These are phyloP conservation scores for Paramecium sexaurelia DNA, from an alignment of 73 alveolate species.

Conservation along the genomic window DNA sequence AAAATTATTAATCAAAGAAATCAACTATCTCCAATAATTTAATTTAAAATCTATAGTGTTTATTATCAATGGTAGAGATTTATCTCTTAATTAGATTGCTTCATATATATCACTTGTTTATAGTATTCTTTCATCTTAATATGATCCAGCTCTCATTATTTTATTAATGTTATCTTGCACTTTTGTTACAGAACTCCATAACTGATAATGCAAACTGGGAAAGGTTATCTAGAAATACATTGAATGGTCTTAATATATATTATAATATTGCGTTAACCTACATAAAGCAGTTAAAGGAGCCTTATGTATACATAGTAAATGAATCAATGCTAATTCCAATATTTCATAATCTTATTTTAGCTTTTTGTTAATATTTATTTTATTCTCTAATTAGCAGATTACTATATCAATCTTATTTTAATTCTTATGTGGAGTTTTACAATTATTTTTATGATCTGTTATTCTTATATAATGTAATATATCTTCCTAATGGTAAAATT, in stretches of 20 bases:
- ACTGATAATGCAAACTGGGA: background rate
- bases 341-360: conserved; percentile 12
- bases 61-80: background rate
- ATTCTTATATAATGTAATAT: background rate
- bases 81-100: background rate
- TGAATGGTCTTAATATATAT: background rate
- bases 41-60: background rate
- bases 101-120: background rate
- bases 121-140: background rate
- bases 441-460: background rate
- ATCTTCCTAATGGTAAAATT: background rate
- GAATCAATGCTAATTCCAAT: background rate
- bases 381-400: background rate
- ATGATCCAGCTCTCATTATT: background rate
- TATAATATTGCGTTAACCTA: background rate
- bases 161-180: background rate
- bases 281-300: conserved; percentile 15
- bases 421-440: background rate
- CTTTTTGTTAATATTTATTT: background rate
- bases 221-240: background rate
- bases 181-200: background rate
- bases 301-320: background rate
- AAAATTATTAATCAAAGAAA: background rate
- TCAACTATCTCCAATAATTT: background rate
- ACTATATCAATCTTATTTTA: background rate